Evolutionary conservation across 2,329 filamentous ascomycete species (phyloP).

Genomic region (Coniochaeta ligniaria): DNA sequence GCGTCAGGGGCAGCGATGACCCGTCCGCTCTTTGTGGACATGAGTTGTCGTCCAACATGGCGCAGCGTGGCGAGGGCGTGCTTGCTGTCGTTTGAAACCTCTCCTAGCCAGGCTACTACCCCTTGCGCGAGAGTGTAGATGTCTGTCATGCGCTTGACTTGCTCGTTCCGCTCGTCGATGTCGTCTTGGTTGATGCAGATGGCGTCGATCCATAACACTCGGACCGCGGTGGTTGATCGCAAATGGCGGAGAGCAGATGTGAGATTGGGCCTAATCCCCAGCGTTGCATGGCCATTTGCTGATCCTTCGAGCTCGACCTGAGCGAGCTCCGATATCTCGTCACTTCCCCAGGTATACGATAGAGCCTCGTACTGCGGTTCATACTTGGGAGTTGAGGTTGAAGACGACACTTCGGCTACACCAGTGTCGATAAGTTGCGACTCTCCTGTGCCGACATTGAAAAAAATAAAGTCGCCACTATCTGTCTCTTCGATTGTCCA

Average conservation of each 20-base stretch:
- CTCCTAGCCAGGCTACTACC: conserved; percentile 4
- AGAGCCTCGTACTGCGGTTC: conserved; percentile 16
- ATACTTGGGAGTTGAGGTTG: not conserved
- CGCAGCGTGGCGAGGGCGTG: not conserved
- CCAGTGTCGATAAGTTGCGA: not conserved
- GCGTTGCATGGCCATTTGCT: not conserved
- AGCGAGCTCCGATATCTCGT: not conserved
- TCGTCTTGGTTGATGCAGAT: too few species aligned
- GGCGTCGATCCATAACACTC: not conserved
- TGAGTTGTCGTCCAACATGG: not conserved
- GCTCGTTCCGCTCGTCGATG: conserved; percentile 3
- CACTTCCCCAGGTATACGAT: not conserved
- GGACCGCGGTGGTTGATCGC: not conserved
- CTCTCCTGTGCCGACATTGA: not conserved
- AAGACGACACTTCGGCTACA: not conserved
- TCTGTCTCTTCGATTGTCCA: not conserved
- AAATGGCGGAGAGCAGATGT: not conserved
- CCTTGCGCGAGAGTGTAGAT: not conserved
- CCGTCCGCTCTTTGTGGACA: not conserved
- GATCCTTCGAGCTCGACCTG: not conserved
- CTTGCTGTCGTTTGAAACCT: not conserved
- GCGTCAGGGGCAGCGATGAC: not conserved
- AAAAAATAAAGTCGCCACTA: not conserved
- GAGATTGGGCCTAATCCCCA: not conserved
- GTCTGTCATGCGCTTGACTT: conserved; percentile 4